phyloP scores from a whole-genome alignment of 2,329 filamentous ascomycete species.

The Calonectria multiphialidica region DNA sequence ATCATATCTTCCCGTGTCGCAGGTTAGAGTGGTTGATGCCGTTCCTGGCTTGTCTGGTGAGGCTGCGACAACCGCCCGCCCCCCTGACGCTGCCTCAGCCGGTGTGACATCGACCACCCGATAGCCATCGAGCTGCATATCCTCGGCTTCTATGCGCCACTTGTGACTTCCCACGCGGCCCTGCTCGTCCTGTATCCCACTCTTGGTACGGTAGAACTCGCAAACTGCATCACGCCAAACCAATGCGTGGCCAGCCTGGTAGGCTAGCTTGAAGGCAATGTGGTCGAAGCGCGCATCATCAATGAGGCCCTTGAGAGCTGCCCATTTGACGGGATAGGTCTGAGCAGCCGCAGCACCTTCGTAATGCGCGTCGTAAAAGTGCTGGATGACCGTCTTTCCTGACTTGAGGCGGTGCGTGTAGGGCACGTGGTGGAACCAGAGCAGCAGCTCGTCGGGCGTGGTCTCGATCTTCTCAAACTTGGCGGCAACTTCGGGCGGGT shows the following conservation, averaged over 20 bases:
- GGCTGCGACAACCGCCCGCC: background rate
- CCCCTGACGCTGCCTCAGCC: background rate
- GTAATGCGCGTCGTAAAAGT: background rate
- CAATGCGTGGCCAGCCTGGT: background rate
- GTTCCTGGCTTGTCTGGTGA: background rate
- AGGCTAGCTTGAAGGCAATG: background rate
- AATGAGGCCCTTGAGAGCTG: background rate
- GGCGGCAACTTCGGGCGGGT: background rate
- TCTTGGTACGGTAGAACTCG: background rate
- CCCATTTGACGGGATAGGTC: background rate
- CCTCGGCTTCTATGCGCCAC: background rate
- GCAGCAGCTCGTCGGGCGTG: background rate
- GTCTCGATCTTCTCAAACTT: background rate
- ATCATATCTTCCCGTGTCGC: background rate
- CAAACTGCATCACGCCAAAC: background rate
- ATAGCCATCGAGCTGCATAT: background rate
- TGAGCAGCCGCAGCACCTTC: background rate
- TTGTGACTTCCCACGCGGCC: background rate
- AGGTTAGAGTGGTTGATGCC: background rate
- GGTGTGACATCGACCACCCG: background rate
- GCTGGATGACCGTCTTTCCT: background rate
- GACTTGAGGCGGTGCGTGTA: background rate
- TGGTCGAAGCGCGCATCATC: background rate
- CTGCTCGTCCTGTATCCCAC: background rate
- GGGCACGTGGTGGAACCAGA: background rate